Evolutionary conservation across 345 rosid species (phyloP).

Genomic region (Salix brachista): DNA sequence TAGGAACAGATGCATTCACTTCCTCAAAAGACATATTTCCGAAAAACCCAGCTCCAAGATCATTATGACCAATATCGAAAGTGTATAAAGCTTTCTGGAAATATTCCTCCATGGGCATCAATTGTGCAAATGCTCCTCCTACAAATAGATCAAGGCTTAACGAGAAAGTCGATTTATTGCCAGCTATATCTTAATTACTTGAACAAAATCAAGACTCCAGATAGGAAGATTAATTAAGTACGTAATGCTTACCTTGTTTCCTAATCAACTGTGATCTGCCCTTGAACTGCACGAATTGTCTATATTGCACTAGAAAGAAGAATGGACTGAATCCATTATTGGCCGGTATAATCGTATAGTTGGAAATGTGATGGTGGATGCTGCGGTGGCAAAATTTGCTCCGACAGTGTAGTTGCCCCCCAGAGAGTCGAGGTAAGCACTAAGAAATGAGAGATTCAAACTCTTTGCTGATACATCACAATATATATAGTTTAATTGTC

Average conservation of each 20-base stretch:
- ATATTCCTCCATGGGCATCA: slow-evolving; percentile 38
- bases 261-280: slow-evolving; percentile 28
- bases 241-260: slow-evolving; percentile 32
- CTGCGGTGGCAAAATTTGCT: slow-evolving; percentile 31
- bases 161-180: not conserved
- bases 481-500: too few relatives aligned
- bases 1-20: too few relatives aligned
- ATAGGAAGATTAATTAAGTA: too few relatives aligned
- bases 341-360: slow-evolving; percentile 9
- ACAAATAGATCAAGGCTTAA: not conserved
- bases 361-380: slow-evolving; percentile 24
- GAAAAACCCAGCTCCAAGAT: slow-evolving; percentile 35
- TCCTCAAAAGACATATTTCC: too few relatives aligned
- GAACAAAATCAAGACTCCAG: too few relatives aligned
- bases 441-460: slow-evolving; percentile 21
- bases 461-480: slow-evolving; percentile 16
- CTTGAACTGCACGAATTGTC: slow-evolving; percentile 46
- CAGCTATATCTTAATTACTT: not conserved
- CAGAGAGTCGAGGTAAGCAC: slow-evolving; percentile 30
- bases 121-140: slow-evolving; percentile 33
- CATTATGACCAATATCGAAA: slow-evolving; percentile 63
- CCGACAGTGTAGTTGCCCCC: slow-evolving; percentile 30
- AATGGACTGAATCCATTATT: slow-evolving; percentile 36
- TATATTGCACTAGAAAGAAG: slow-evolving; percentile 36
- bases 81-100: slow-evolving; percentile 48